These are phyloP conservation scores for Rhodotorula sp. DNA, from an alignment of 1,284 basidiomycete species.

Conservation along the genomic window DNA sequence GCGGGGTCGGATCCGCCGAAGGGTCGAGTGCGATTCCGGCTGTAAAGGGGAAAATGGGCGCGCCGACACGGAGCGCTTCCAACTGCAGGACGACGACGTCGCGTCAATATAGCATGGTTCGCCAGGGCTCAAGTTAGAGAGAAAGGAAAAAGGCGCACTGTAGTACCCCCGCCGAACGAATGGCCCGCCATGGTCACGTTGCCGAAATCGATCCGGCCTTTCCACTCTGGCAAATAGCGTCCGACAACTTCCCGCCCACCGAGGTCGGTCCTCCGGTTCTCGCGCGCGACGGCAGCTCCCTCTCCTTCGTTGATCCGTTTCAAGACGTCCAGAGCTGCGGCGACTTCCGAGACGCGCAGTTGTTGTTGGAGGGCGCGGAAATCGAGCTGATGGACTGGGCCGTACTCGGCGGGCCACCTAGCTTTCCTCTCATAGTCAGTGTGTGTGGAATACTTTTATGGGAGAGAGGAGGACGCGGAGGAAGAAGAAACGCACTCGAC, in stretches of 20 bases:
- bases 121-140: too few relatives aligned
- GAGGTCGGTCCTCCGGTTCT: slow-evolving; percentile 32
- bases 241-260: slow-evolving; percentile 11
- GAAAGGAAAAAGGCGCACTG: neutral
- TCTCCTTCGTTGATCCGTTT: slow-evolving; percentile 46
- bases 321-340: slow-evolving; percentile 49
- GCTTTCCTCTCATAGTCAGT: too few relatives aligned
- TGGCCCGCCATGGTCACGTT: slow-evolving; percentile 41
- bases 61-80: slow-evolving; percentile 24
- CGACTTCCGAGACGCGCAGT: slow-evolving; percentile 53
- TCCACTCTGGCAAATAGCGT: slow-evolving; percentile 41
- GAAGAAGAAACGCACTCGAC: slow-evolving; percentile 55
- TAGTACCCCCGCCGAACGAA: slow-evolving; percentile 46
- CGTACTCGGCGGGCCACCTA: slow-evolving; percentile 46
- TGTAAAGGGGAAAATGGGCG: slow-evolving; percentile 19
- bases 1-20: slow-evolving; percentile 34
- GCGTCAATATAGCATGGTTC: neutral
- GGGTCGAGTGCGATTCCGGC: slow-evolving; percentile 40
- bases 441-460: neutral
- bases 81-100: slow-evolving; percentile 15
- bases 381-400: slow-evolving; percentile 38
- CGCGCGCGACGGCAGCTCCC: slow-evolving; percentile 25
- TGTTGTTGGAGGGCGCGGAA: slow-evolving; percentile 52
- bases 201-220: slow-evolving; percentile 43
- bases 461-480: too few relatives aligned